Evolutionary conservation across 2,329 filamentous ascomycete species (phyloP).

Genomic region (Ophiostoma quercus): DNA sequence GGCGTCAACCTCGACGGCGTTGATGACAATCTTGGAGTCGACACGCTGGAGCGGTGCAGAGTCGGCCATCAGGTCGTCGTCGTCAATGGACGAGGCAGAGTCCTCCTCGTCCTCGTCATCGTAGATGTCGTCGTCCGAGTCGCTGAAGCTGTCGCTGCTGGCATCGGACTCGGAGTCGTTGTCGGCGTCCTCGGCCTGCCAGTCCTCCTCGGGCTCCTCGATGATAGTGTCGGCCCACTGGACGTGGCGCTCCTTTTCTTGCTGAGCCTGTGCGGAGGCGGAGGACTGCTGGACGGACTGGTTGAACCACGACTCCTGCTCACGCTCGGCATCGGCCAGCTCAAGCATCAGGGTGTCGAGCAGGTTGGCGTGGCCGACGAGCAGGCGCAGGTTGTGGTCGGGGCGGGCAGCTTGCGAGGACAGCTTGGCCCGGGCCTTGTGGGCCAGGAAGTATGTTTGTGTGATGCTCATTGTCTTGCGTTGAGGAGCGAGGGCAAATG

Average conservation of each 20-base stretch:
- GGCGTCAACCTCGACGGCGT: conserved; percentile 1
- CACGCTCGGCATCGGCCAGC: conserved; percentile 86
- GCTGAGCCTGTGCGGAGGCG: conserved; percentile 36
- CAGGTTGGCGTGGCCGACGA: conserved; percentile 97
- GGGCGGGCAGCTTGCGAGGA: conserved; percentile 81
- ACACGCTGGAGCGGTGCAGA: conserved; percentile 45
- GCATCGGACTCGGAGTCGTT: conserved; percentile 48
- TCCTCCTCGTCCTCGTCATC: conserved; percentile 34
- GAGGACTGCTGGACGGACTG: conserved; percentile 74
- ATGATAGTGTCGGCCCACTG: conserved; percentile 80
- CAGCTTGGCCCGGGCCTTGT: conserved; percentile 95
- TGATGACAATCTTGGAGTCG: conserved; percentile 32
- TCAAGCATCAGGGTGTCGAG: conserved; percentile 88
- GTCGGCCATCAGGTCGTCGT: conserved; percentile 49
- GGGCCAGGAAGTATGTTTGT: conserved; percentile 96
- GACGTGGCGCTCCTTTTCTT: conserved; percentile 58
- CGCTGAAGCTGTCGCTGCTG: conserved; percentile 45
- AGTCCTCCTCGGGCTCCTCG: conserved; percentile 68
- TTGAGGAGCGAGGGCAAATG: conserved; percentile 37
- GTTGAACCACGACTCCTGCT: conserved; percentile 98
- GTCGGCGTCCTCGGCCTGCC: conserved; percentile 59
- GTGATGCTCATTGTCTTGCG: conserved; percentile 95
- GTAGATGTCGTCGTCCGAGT: conserved; percentile 45
- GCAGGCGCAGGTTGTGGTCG: conserved; percentile 89
- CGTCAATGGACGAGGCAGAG: conserved; percentile 16